These are phyloP conservation scores for Nicotiana knightiana DNA, from an alignment of 257 asterid genomes.

Conservation along the genomic window DNA sequence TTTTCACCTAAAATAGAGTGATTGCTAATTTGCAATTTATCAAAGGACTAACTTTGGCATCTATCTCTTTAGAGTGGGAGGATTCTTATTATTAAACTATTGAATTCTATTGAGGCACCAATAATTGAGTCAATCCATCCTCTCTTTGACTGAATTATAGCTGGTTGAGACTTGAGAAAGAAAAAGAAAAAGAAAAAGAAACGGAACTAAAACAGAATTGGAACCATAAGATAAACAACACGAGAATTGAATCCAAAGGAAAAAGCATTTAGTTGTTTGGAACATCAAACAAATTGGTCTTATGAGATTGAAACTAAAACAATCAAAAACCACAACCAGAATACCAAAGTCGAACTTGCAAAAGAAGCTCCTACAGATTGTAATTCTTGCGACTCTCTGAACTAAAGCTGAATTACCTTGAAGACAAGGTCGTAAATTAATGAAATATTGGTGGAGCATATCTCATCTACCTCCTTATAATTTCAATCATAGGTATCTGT, in stretches of 20 bases:
- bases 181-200: neutral
- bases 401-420: neutral
- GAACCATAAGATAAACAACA: neutral
- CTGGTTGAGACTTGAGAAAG: neutral
- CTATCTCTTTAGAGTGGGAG: neutral
- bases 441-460: neutral
- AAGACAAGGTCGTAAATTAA: neutral
- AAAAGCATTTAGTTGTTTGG: no score
- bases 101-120: neutral
- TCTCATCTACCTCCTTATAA: neutral
- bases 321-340: no score
- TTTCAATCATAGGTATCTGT: neutral
- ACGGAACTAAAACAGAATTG: neutral
- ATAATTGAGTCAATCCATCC: neutral
- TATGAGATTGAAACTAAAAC: neutral
- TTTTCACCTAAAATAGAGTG: neutral
- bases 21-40: neutral
- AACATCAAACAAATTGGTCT: neutral
- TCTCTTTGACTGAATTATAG: neutral
- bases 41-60: neutral
- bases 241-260: neutral
- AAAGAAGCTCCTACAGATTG: neutral
- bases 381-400: neutral
- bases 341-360: neutral
- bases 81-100: neutral